Evolutionary conservation across 129 eudicot species (phyloP).

Genomic region (Apium graveolens): DNA sequence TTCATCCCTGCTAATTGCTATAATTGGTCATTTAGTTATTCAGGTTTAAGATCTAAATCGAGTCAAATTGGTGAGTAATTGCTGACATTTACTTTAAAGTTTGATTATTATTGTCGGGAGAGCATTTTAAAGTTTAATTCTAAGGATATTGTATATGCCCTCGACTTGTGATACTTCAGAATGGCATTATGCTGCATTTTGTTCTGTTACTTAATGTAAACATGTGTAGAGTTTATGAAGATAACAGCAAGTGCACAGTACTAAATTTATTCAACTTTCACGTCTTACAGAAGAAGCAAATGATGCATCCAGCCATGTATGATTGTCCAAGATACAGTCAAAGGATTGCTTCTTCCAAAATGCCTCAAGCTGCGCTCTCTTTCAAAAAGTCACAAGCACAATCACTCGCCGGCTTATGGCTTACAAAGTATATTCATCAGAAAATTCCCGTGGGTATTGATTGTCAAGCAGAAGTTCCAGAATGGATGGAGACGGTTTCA

Average conservation of each 20-base stretch:
- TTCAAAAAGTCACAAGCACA: conserved; percentile 16
- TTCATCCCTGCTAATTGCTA: neutral
- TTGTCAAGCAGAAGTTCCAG: conserved; percentile 57
- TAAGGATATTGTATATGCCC: neutral
- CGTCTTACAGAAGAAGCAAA: conserved; percentile 48
- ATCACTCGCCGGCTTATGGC: conserved; percentile 12
- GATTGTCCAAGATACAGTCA: conserved; percentile 51
- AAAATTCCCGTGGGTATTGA: conserved; percentile 39
- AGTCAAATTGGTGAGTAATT: neutral
- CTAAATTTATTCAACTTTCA: conserved; percentile 3
- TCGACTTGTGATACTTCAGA: neutral
- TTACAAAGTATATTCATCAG: conserved; percentile 12
- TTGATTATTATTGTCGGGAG: neutral
- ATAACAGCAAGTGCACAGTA: neutral
- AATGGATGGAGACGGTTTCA: conserved; percentile 32
- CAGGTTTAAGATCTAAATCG: neutral
- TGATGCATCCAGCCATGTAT: conserved; percentile 78
- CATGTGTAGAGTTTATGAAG: neutral
- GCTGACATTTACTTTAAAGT: neutral
- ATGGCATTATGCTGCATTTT: neutral
- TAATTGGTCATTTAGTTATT: neutral
- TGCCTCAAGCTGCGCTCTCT: conserved; percentile 17
- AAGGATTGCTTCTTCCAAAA: conserved; percentile 42
- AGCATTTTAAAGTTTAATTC: neutral
- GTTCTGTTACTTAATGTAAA: neutral